Conservation (phyloP, 2,329 filamentous ascomycete species). For the Rutstroemia sydowiana region DNA sequence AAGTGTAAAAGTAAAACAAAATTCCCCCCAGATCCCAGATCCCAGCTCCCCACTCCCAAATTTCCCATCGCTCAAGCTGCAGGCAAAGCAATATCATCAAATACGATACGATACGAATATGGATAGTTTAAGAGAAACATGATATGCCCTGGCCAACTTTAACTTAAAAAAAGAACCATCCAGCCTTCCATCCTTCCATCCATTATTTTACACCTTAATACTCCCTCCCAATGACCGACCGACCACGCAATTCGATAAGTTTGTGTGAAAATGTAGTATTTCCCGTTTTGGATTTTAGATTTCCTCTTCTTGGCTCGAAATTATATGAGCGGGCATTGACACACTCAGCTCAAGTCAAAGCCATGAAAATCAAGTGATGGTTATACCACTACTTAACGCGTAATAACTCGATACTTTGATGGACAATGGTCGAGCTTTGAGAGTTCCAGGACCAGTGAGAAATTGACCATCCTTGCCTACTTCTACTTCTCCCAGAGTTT, state of each 20-base stretch:
- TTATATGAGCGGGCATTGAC: not conserved
- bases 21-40: no score
- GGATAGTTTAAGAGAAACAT: not conserved
- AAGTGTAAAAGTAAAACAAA: no score
- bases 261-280: not conserved
- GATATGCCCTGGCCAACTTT: not conserved
- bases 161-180: not conserved
- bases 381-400: conserved; percentile 22
- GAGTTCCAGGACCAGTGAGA: conserved; percentile 19
- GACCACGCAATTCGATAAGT: no score
- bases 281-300: not conserved
- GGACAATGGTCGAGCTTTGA: conserved; percentile 23
- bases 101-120: not conserved
- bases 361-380: conserved; percentile 16
- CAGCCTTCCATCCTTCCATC: not conserved
- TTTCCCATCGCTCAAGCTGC: no score
- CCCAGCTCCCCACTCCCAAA: no score
- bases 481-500: conserved; percentile 54
- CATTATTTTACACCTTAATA: conserved; percentile 9
- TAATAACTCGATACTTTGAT: conserved; percentile 27
- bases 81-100: no score
- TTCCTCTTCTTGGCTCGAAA: not conserved
- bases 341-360: no score
- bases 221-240: not conserved
- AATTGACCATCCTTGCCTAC: conserved; percentile 49